These are phyloP conservation scores for Fusarium sp. DNA, from an alignment of 2,329 filamentous ascomycete species.

Conservation along the genomic window DNA sequence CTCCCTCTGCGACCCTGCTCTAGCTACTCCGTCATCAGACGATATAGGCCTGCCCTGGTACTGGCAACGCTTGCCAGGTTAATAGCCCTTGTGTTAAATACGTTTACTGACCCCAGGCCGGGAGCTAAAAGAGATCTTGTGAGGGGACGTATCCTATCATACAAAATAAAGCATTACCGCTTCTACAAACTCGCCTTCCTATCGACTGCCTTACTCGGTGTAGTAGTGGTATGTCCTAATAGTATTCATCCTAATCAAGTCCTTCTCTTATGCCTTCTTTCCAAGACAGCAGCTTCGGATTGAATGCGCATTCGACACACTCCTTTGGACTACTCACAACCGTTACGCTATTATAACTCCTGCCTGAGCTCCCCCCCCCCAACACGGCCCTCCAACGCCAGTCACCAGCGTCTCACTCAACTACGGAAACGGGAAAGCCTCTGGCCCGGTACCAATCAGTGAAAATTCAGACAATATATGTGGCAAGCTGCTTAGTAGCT, in stretches of 20 bases:
- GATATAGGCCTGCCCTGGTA: conserved; percentile 41
- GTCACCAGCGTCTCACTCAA: conserved; percentile 38
- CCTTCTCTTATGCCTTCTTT: conserved; percentile 32
- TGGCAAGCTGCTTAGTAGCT: conserved; percentile 38
- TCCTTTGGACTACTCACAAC: conserved; percentile 38
- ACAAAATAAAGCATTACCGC: conserved; percentile 39
- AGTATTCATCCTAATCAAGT: conserved; percentile 24
- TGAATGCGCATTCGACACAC: conserved; percentile 33
- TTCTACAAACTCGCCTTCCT: conserved; percentile 35
- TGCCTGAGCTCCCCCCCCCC: conserved; percentile 34
- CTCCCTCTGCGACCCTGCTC: conserved; percentile 41
- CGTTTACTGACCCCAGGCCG: conserved; percentile 41
- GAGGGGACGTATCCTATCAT: conserved; percentile 39
- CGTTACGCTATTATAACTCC: conserved; percentile 35
- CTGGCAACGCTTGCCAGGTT: conserved; percentile 39
- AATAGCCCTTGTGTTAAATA: conserved; percentile 44
- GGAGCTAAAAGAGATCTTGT: conserved; percentile 40
- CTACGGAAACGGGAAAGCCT: conserved; percentile 43
- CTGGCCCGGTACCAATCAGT: conserved; percentile 39
- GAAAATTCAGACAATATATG: conserved; percentile 36
- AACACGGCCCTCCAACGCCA: conserved; percentile 37
- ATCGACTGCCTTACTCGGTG: conserved; percentile 9
- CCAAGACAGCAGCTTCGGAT: conserved; percentile 23
- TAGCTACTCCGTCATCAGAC: conserved; percentile 44
- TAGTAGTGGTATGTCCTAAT: conserved; percentile 21